Percentiles rank a stretch among this genome's conserved stretches.
These are phyloP conservation scores for Beauveria caledonica DNA, from an alignment of 2,329 filamentous ascomycete species.

Conservation along the genomic window DNA sequence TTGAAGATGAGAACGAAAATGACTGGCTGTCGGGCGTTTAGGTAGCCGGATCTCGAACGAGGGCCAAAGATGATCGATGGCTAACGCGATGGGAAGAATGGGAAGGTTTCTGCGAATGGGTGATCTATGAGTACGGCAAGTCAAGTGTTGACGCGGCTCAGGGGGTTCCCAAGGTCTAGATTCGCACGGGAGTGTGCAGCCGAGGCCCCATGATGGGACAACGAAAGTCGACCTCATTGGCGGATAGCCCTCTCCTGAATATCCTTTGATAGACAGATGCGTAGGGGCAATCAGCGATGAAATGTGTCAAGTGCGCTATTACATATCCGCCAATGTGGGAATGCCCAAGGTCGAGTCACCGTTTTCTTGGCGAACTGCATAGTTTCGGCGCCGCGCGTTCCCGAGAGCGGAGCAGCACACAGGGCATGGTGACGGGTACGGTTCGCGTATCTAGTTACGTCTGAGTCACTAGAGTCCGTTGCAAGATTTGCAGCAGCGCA, in stretches of 20 bases:
- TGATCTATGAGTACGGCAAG: not conserved
- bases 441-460: too few species aligned
- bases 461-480: not conserved
- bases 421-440: not conserved
- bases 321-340: not conserved
- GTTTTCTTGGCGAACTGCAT: not conserved
- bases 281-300: not conserved
- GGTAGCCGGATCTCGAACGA: not conserved
- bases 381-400: not conserved
- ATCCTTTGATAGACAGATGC: not conserved
- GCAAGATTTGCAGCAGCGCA: not conserved
- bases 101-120: not conserved
- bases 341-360: not conserved
- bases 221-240: not conserved
- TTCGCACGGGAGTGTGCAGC: not conserved
- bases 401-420: not conserved
- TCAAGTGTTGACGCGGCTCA: not conserved
- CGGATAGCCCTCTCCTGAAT: not conserved
- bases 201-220: not conserved
- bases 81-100: not conserved
- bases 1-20: constrained; percentile 40
- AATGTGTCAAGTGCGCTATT: not conserved
- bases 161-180: not conserved
- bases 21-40: not conserved
- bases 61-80: not conserved